phyloP scores from a whole-genome alignment of 768 basidiomycete species.

The Boletus insuetus region DNA sequence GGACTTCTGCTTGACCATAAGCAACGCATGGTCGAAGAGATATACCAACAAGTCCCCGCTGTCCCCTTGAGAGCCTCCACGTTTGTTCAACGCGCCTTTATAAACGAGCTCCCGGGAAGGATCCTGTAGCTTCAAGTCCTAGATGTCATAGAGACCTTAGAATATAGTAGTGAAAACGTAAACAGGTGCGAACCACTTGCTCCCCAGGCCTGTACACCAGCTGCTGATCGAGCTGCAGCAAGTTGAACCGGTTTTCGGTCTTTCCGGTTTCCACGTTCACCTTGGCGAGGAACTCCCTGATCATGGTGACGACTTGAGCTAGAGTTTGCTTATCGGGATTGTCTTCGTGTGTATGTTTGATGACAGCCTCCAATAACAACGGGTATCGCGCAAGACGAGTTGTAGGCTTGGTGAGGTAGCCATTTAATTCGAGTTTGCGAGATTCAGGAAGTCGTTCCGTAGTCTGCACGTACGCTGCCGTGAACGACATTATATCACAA shows the following conservation, averaged over 20 bases:
- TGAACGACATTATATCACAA: not conserved
- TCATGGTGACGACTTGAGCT: constrained; percentile 69
- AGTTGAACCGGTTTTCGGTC: constrained; percentile 94
- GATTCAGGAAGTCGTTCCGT: constrained; percentile 94
- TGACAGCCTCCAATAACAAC: constrained; percentile 83
- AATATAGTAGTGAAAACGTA: not conserved
- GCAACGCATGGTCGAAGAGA: constrained; percentile 92
- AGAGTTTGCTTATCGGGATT: constrained; percentile 79
- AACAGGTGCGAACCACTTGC: constrained; percentile 62
- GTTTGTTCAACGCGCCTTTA: constrained; percentile 86
- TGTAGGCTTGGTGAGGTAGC: constrained; percentile 96
- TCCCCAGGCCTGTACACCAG: constrained; percentile 88
- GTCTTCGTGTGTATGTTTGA: constrained; percentile 90
- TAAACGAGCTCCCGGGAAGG: constrained; percentile 89
- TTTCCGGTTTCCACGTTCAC: constrained; percentile 95
- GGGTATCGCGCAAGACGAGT: constrained; percentile 98
- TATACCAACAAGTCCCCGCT: constrained; percentile 92
- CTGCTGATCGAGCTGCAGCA: constrained; percentile 91
- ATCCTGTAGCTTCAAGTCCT: constrained; percentile 86
- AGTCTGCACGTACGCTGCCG: constrained; percentile 43
- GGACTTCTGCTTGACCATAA: constrained; percentile 94
- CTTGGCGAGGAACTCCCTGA: constrained; percentile 79
- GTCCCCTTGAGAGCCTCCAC: constrained; percentile 65
- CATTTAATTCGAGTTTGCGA: constrained; percentile 94
- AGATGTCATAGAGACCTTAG: constrained; percentile 1